Evolutionary conservation across 768 basidiomycete genomes (phyloP).

Genomic region (Suillus luteus): DNA sequence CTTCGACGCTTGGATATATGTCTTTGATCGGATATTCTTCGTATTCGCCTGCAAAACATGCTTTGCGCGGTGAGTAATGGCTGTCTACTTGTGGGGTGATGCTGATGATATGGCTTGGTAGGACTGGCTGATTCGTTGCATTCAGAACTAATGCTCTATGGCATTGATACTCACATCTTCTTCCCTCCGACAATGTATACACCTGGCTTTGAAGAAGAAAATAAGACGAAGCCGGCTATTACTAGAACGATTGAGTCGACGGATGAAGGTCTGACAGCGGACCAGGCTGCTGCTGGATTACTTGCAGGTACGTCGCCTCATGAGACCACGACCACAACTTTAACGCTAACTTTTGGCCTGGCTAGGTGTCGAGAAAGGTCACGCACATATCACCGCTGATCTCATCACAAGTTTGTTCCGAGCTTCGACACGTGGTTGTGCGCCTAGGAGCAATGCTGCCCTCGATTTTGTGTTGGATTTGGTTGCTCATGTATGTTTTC

Average conservation of each 20-base stretch:
- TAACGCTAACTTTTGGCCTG: neutral
- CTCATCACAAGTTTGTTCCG: conserved; percentile 69
- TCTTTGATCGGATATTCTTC: conserved; percentile 75
- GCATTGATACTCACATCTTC: conserved; percentile 76
- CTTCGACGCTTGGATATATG: conserved; percentile 75
- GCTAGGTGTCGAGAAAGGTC: conserved; percentile 65
- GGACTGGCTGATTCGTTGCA: conserved; percentile 84
- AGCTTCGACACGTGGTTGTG: conserved; percentile 62
- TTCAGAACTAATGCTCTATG: conserved; percentile 77
- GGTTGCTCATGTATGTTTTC: conserved; percentile 45
- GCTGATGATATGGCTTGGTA: conserved; percentile 29
- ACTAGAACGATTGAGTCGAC: conserved; percentile 74
- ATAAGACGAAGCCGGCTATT: conserved; percentile 74
- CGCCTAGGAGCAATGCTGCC: conserved; percentile 61
- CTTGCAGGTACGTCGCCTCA: conserved; percentile 50
- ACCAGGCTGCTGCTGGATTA: conserved; percentile 59
- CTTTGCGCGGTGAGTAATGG: conserved; percentile 64
- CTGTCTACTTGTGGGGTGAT: no score
- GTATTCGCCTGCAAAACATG: conserved; percentile 86
- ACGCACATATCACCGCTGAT: conserved; percentile 77
- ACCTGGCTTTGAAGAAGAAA: conserved; percentile 76
- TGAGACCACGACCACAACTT: neutral
- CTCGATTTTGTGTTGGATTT: conserved; percentile 49
- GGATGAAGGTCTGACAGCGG: conserved; percentile 65
- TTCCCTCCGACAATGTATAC: conserved; percentile 82